A percentile compares a stretch with the other conserved stretches of the same genome.
phyloP scores from a whole-genome alignment of 179 eudicot species.

The Sideroxylon spinosum region DNA sequence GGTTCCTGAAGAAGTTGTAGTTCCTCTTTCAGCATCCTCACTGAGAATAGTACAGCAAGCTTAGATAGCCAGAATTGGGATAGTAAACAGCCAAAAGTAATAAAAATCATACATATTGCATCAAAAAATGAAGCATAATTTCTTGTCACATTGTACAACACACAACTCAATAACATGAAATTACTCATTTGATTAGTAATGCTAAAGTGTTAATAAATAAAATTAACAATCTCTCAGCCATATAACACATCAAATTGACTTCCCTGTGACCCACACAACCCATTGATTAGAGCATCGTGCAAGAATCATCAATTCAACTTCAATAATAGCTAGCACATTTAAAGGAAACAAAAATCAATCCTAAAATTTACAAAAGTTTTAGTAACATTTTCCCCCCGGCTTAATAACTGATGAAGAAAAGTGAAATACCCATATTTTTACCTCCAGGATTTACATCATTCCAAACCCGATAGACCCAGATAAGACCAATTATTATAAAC shows the following conservation, averaged over 20 bases:
- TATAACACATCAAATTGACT: background rate
- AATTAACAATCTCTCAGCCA: background rate
- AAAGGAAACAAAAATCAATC: background rate
- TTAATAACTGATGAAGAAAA: background rate
- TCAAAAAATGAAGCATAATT: background rate
- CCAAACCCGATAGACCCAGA: no score
- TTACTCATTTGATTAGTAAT: background rate
- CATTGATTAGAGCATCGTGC: background rate
- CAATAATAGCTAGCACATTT: no score
- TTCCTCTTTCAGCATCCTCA: slow-evolving; percentile 87
- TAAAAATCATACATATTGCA: background rate
- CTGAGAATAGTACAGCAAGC: slow-evolving; percentile 28
- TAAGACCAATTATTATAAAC: background rate
- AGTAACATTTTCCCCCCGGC: background rate
- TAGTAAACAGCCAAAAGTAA: background rate
- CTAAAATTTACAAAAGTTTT: background rate
- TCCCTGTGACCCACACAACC: background rate
- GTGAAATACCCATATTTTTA: background rate
- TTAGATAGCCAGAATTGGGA: background rate
- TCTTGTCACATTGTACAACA: background rate
- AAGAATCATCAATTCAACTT: background rate
- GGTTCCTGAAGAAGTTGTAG: slow-evolving; percentile 90
- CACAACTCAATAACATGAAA: background rate
- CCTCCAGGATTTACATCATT: background rate
- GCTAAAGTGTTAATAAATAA: background rate